phyloP scores from a whole-genome alignment of 805 yeast genomes.

The Saturnispora kantuleensis region DNA sequence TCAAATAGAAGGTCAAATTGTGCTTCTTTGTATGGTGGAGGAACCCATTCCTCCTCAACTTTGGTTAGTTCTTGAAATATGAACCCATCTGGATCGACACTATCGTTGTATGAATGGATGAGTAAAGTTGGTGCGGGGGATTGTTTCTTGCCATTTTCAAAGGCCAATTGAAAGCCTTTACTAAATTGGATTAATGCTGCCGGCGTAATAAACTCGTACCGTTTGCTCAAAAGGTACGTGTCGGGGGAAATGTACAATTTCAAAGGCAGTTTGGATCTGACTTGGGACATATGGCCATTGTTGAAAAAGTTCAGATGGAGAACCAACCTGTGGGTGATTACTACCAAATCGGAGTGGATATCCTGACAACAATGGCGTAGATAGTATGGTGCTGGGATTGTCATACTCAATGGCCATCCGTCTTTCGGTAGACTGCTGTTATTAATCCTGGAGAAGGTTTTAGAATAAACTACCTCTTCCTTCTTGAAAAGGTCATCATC shows the following conservation, averaged over 20 bases:
- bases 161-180: slow-evolving; percentile 1
- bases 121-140: slow-evolving; percentile 6
- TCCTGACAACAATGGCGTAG: slow-evolving; percentile 35
- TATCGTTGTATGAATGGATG: slow-evolving; percentile 1
- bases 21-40: slow-evolving; percentile 21
- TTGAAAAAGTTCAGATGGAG: slow-evolving; percentile 36
- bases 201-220: slow-evolving; percentile 16
- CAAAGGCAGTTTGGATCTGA: slow-evolving; percentile 43
- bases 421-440: slow-evolving; percentile 30
- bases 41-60: not conserved
- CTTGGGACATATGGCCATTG: slow-evolving; percentile 42
- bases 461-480: slow-evolving; percentile 25
- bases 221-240: slow-evolving; percentile 18
- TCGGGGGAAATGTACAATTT: slow-evolving; percentile 33
- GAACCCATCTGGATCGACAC: slow-evolving; percentile 10
- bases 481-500: slow-evolving; percentile 19
- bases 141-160: slow-evolving; percentile 4
- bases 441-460: slow-evolving; percentile 28
- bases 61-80: slow-evolving; percentile 4
- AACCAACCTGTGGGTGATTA: slow-evolving; percentile 37
- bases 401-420: slow-evolving; percentile 37
- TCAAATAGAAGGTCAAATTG: slow-evolving; percentile 16
- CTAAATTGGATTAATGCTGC: slow-evolving; percentile 1
- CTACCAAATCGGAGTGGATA: slow-evolving; percentile 31
- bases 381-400: slow-evolving; percentile 31